Base-by-base conservation (phyloP, 2,329 filamentous ascomycete genomes). In the Lecanoromycetidae sp. region DNA sequence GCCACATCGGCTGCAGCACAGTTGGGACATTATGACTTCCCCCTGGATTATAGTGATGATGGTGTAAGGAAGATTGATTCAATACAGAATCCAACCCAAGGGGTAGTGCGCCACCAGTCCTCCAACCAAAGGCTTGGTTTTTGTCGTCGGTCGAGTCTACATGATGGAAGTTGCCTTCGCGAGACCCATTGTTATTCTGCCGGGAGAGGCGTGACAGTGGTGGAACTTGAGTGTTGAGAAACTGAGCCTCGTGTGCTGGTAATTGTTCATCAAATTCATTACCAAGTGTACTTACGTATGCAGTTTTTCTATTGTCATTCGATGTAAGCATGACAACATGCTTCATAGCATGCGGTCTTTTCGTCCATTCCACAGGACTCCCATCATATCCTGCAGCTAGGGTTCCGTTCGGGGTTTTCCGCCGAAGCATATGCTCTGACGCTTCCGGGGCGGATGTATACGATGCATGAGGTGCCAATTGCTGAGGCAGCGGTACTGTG, bases 391-490 rank as follows among this genome's bases (percentile, higher is more conserved):
- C 87, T 45, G 85, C 87, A 54, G 90, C 82, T 52, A 96, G 75
- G 30, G 87, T 94, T n/a, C 90, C 91, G 59, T 82, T 90, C 4
- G 90, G 91, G 7, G 90, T 96, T 65, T 96, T 96, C 55, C 90
- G 79, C 55, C 90, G 79, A 48, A 95, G 71, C 57, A 86, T 84
- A 63, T 94, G 80, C 62, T 94, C 87, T 15, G 53, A 49, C 7
- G 38, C 34, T 27, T 48, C 46, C 13, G 33, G 22, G 20, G 25
- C 29, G 6, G 32, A 26, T 17, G 35, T 26, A 35, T 35, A 46
- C n/a, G 29, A 17, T 34, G 48, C 39, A 49, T 39, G 34, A 38
- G 45, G 25, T 32, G 45, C 23, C 38, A 45, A n/a, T 49, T 52
- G 38, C 32, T 46, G 15, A 5, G 54, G 36, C n/a, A 44, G 34